Percentiles rank a stretch among this genome's conserved stretches.
phyloP scores from a whole-genome alignment of 495 filamentous ascomycete species.

The Talaromyces borbonicus region DNA sequence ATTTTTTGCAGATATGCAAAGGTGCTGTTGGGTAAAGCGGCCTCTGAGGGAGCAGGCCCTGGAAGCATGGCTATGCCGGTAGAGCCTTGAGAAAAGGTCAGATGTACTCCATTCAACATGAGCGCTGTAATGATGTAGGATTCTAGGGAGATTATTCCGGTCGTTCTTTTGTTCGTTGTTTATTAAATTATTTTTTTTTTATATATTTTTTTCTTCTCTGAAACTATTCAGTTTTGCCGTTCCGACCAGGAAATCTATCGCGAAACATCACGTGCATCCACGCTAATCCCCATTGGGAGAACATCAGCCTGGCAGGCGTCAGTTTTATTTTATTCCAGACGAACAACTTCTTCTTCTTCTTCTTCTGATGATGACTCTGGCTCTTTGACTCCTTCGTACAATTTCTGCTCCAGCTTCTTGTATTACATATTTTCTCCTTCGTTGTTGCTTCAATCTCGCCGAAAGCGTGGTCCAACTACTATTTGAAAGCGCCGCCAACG shows the following conservation, averaged over 20 bases:
- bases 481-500: not conserved
- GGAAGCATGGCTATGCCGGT: not conserved
- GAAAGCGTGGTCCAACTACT: not conserved
- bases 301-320: not conserved
- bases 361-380: not conserved
- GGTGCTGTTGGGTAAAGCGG: slow-evolving; percentile 1
- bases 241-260: not conserved
- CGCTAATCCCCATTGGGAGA: not conserved
- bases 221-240: not conserved
- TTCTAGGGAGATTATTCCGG: too few relatives aligned
- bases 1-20: slow-evolving; percentile 5
- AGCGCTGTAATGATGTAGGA: too few relatives aligned
- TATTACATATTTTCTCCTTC: too few relatives aligned
- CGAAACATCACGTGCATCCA: not conserved
- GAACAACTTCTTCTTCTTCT: not conserved
- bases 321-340: not conserved
- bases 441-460: too few relatives aligned
- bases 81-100: not conserved
- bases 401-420: too few relatives aligned
- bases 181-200: too few relatives aligned
- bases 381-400: not conserved
- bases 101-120: slow-evolving; percentile 4
- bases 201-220: too few relatives aligned
- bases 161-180: too few relatives aligned
- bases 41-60: not conserved